These are phyloP conservation scores for Eucalyptus tenuipes DNA, from an alignment of 345 rosid genomes.

Conservation along the genomic window DNA sequence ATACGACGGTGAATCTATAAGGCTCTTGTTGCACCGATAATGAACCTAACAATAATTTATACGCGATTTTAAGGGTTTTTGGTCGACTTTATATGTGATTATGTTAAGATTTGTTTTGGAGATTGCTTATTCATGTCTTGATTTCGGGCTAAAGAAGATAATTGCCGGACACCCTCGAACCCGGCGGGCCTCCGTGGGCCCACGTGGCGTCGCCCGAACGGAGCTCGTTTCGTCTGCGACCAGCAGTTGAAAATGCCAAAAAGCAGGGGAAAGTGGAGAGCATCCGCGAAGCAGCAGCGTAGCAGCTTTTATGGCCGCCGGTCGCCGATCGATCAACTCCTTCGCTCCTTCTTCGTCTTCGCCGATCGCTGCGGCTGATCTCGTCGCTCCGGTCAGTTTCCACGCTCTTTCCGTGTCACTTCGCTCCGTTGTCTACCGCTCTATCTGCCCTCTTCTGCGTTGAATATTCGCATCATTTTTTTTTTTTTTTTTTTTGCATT, in stretches of 20 bases:
- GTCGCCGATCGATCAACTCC: not conserved
- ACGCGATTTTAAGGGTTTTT: no score
- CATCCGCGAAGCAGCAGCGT: not conserved
- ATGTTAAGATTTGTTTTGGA: not conserved
- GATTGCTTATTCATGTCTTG: not conserved
- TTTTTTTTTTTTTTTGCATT: not conserved
- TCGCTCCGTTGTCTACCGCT: not conserved
- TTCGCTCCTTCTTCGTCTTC: not conserved
- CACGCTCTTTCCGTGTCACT: not conserved
- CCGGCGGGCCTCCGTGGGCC: not conserved
- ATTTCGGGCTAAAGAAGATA: not conserved
- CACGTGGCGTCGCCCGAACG: not conserved
- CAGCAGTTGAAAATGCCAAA: not conserved
- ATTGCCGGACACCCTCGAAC: not conserved
- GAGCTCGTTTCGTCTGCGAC: not conserved
- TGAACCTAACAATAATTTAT: not conserved
- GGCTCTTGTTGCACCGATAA: not conserved
- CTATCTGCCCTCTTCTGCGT: not conserved
- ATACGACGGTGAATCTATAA: rapidly evolving
- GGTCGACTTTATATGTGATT: not conserved
- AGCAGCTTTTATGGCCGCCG: not conserved
- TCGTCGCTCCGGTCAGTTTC: not conserved
- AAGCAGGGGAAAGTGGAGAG: not conserved
- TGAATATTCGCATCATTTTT: not conserved
- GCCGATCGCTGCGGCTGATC: not conserved